Evolutionary conservation across 192 early-diverging fungal species (phyloP).

Genomic region (Umbelopsis sp.): DNA sequence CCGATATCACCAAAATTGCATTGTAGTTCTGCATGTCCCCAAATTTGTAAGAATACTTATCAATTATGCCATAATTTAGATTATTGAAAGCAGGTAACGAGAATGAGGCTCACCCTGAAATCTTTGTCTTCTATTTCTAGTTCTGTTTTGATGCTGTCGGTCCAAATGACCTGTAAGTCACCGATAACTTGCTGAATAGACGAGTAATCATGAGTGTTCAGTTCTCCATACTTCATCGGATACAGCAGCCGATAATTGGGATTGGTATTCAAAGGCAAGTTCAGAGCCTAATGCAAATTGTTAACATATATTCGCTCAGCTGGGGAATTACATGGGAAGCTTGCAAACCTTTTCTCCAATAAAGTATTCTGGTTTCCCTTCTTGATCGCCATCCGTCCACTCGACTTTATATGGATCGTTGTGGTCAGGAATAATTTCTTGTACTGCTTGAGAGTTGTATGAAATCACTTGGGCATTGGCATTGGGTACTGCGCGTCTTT

Average conservation of each 20-base stretch:
- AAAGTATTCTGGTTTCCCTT: conserved; percentile 42
- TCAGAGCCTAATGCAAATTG: conserved; percentile 45
- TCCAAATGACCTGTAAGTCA: conserved; percentile 85
- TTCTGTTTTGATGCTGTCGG: conserved; percentile 65
- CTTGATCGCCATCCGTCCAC: conserved; percentile 66
- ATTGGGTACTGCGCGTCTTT: conserved; percentile 77
- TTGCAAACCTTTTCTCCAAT: conserved; percentile 64
- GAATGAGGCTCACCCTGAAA: conserved; percentile 46
- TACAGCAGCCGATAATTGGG: conserved; percentile 60
- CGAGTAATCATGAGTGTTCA: conserved; percentile 76
- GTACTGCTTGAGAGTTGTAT: conserved; percentile 67
- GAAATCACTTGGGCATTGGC: conserved; percentile 70
- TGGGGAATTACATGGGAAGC: neutral
- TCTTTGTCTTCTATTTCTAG: conserved; percentile 63
- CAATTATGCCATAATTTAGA: no score
- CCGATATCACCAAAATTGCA: conserved; percentile 81
- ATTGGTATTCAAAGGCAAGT: conserved; percentile 42
- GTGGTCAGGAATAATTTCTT: conserved; percentile 80
- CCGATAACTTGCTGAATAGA: conserved; percentile 65
- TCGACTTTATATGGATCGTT: conserved; percentile 93
- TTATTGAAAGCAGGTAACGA: neutral
- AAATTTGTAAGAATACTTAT: no score
- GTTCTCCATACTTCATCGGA: conserved; percentile 78
- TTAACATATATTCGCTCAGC: neutral
- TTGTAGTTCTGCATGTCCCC: conserved; percentile 51